These are phyloP conservation scores for Psilocybe subaeruginosa DNA, from an alignment of 768 basidiomycete genomes.

Conservation along the genomic window DNA sequence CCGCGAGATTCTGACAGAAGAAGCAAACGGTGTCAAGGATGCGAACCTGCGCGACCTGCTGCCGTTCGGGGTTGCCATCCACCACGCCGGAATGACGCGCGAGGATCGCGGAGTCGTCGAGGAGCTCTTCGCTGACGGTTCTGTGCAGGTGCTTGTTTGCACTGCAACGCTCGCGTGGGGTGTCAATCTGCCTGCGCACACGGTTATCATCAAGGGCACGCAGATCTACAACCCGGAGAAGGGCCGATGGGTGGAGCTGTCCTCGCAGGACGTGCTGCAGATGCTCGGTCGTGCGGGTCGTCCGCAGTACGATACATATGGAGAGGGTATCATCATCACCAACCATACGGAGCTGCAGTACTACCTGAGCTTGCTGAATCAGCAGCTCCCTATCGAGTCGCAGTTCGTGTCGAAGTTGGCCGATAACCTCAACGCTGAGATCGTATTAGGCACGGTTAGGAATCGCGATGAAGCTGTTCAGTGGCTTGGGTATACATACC, in stretches of 20 bases:
- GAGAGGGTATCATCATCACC: constrained; percentile 98
- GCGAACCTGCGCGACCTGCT: constrained; percentile 83
- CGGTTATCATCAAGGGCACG: constrained; percentile 99
- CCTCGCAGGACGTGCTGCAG: constrained; percentile 94
- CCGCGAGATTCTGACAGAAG: constrained; percentile 86
- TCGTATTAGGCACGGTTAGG: constrained; percentile 91
- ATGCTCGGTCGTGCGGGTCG: constrained; percentile 98
- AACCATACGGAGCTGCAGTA: constrained; percentile 97
- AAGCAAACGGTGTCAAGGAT: constrained; percentile 84
- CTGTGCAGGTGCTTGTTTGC: constrained; percentile 92
- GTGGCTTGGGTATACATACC: constrained; percentile 94
- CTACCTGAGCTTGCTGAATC: constrained; percentile 92
- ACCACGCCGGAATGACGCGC: constrained; percentile 95
- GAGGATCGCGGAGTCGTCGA: constrained; percentile 93
- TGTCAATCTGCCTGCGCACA: constrained; percentile 96
- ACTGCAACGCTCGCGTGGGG: constrained; percentile 99
- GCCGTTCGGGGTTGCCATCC: constrained; percentile 96
- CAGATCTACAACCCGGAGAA: constrained; percentile 99
- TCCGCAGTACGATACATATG: constrained; percentile 95
- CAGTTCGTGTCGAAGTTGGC: constrained; percentile 92
- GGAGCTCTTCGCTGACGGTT: constrained; percentile 91
- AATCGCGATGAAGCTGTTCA: constrained; percentile 97
- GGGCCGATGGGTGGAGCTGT: constrained; percentile 95
- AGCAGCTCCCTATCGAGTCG: constrained; percentile 96
- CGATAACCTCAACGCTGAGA: constrained; percentile 96